Conservation (phyloP, 768 basidiomycete genomes). For the Leccinum uliginosum region DNA sequence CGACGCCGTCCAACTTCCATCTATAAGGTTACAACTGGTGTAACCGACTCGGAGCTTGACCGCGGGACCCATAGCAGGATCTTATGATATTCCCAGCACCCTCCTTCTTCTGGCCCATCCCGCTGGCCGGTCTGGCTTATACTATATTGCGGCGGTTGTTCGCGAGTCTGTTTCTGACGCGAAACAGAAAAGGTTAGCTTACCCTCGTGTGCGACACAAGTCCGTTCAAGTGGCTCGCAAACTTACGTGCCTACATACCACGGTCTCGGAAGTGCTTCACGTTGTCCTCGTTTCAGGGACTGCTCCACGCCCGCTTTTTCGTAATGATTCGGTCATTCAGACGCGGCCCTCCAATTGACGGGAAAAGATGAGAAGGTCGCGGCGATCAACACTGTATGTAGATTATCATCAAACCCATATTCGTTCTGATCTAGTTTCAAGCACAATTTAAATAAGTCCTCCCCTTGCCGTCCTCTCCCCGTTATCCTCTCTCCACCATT, state of each 20-base stretch:
- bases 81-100: neutral
- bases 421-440: slow-evolving; percentile 27
- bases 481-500: slow-evolving; percentile 1
- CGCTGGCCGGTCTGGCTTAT: neutral
- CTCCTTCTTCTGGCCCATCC: slow-evolving; percentile 2
- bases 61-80: neutral
- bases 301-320: slow-evolving; percentile 24
- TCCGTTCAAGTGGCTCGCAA: slow-evolving; percentile 4
- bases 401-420: slow-evolving; percentile 35
- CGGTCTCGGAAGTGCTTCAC: slow-evolving; percentile 10
- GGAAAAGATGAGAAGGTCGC: slow-evolving; percentile 29
- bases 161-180: neutral
- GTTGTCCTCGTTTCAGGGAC: slow-evolving; percentile 27
- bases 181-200: slow-evolving; percentile 4
- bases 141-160: neutral
- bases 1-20: neutral
- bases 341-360: slow-evolving; percentile 27
- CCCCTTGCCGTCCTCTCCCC: slow-evolving; percentile 9
- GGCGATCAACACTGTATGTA: slow-evolving; percentile 35
- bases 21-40: neutral
- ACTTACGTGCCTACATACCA: slow-evolving; percentile 5
- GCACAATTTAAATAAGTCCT: slow-evolving; percentile 25
- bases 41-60: neutral
- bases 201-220: neutral
- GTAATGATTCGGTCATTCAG: slow-evolving; percentile 33